Evolutionary conservation across 108 stramenopile genomes (phyloP), one percentile per base, ranked within the genome.

Genomic region (Asterionellopsis glacialis): DNA sequence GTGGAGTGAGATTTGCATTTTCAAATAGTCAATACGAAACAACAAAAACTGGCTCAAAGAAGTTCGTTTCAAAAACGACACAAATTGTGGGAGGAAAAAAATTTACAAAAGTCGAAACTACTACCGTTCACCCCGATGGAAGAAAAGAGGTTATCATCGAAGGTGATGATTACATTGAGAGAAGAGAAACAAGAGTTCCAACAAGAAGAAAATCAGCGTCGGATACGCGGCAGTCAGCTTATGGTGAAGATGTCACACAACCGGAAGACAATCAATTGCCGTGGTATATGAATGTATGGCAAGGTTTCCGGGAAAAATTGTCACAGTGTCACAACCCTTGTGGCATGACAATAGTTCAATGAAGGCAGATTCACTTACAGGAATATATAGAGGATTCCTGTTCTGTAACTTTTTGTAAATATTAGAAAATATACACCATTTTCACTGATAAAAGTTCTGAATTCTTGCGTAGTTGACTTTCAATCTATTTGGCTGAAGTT

Each of bases 81-180:
- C 72, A 61, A 33, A 65, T 69, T 52, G 54, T 51, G 4, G 22
- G 48, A 15, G 76, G 76, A 21, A 72, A 73, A 42, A 68, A 73
- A 45, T 62, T 40, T 23, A 69, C 63, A 15, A 50, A 44, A 19
- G 55, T 59, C 13, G 71, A 77, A 45, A 77, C 71, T 0, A 73
- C 71, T 9, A 70, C 56, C 13, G 45, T 77, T 40, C 64, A 77
- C 51, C 55, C 57, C 22, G 76, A 77, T 48, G 76, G 76, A n/a
- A 47, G 68, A 48, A 68, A 65, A 45, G 76, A 77, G 26, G 57
- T 70, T 21, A 10, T 73, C 1, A 70, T 69, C 50, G 55, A 69
- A 57, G 74, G 64, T 16, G 64, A 75, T 51, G 67, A 72, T 43
- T 72, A 59, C 27, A 44, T 64, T 1, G 65, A 73, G 18, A 50